A percentile compares a stretch with the other conserved stretches of the same genome.
phyloP scores from a whole-genome alignment of 805 yeast species.

The Pichia ethanolica region DNA sequence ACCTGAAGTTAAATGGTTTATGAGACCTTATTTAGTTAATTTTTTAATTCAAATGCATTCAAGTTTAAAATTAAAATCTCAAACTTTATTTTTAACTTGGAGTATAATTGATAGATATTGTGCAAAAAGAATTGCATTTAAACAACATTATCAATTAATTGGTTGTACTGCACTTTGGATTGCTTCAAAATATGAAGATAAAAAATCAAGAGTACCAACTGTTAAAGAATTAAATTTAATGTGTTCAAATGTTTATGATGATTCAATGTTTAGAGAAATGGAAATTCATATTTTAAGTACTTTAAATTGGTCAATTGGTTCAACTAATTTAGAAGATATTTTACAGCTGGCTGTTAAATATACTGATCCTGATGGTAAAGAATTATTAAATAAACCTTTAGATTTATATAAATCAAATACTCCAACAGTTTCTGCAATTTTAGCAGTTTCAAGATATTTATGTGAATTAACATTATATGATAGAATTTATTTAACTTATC shows the following conservation, averaged over 20 bases:
- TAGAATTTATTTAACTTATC: slow-evolving; percentile 35
- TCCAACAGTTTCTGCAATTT: slow-evolving; percentile 42
- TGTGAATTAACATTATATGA: slow-evolving; percentile 49
- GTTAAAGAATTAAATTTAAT: slow-evolving; percentile 44
- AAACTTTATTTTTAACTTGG: slow-evolving; percentile 59
- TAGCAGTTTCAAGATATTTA: slow-evolving; percentile 47
- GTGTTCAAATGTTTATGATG: slow-evolving; percentile 54
- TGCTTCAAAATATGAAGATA: slow-evolving; percentile 71
- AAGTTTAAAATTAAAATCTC: slow-evolving; percentile 56
- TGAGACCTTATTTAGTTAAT: slow-evolving; percentile 71
- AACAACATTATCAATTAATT: slow-evolving; percentile 83
- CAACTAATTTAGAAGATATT: slow-evolving; percentile 46
- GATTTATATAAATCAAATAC: slow-evolving; percentile 24
- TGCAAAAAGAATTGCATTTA: slow-evolving; percentile 74
- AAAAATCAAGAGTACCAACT: slow-evolving; percentile 51
- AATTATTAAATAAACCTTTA: slow-evolving; percentile 20
- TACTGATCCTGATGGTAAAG: slow-evolving; percentile 29
- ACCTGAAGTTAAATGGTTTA: slow-evolving; percentile 72
- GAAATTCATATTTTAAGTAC: slow-evolving; percentile 37
- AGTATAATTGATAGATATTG: slow-evolving; percentile 87
- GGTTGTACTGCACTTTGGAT: slow-evolving; percentile 92
- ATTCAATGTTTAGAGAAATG: slow-evolving; percentile 39
- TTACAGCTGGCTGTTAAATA: slow-evolving; percentile 33
- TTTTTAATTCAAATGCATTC: slow-evolving; percentile 63
- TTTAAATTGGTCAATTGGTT: slow-evolving; percentile 35